These are phyloP conservation scores for Sordaria brevicollis DNA, from an alignment of 495 filamentous ascomycete species.

Conservation along the genomic window DNA sequence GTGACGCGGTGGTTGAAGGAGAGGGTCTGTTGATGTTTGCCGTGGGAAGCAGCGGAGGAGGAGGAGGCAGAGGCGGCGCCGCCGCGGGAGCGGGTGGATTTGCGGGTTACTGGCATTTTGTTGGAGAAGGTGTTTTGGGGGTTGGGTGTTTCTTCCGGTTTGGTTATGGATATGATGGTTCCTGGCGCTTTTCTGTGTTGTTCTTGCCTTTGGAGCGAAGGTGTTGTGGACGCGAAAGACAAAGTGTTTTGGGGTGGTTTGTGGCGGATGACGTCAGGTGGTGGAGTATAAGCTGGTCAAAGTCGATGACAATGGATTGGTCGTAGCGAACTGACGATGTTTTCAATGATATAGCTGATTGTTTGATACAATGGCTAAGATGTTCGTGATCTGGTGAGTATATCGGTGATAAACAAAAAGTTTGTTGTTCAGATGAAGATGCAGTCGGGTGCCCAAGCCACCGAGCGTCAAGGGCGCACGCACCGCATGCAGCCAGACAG, in stretches of 20 bases:
- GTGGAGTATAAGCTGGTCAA: not conserved
- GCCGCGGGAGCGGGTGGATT: constrained; percentile 37
- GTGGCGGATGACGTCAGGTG: constrained; percentile 14
- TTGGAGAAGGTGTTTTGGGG: not conserved
- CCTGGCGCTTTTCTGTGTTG: not conserved
- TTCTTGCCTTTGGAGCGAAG: not conserved
- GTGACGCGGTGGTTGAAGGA: constrained; percentile 69
- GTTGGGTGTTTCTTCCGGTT: not conserved
- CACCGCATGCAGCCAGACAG: not conserved
- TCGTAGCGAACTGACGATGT: not conserved
- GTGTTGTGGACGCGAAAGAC: not conserved
- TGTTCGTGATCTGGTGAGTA: not conserved
- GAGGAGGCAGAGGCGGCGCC: constrained; percentile 17
- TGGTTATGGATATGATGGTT: too few relatives aligned
- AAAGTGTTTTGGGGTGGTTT: not conserved
- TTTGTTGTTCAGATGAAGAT: not conserved
- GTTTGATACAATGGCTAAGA: not conserved
- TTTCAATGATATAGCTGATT: not conserved
- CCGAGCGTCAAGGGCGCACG: not conserved
- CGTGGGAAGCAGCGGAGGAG: constrained; percentile 18
- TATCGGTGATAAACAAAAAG: not conserved
- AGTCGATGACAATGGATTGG: not conserved
- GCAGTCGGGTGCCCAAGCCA: too few relatives aligned
- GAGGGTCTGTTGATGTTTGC: constrained; percentile 57
- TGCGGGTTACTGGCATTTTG: constrained; percentile 62